phyloP scores from a whole-genome alignment of 352 stramenopile species.

The Pythium brassicae region DNA sequence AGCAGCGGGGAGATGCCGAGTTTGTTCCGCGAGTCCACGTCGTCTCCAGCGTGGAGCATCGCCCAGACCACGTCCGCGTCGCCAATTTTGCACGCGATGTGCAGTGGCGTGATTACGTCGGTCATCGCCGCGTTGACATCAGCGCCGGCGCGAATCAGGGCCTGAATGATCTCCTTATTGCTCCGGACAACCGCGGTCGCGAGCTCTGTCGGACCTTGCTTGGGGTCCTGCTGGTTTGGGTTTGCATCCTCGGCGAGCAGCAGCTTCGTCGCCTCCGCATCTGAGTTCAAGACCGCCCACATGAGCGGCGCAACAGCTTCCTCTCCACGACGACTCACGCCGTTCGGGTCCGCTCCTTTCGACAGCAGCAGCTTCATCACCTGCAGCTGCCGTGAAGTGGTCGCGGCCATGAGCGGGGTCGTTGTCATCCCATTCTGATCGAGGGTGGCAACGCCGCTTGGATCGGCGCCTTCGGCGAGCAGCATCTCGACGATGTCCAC shows the following conservation, averaged over 20 bases:
- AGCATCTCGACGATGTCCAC: too few relatives aligned
- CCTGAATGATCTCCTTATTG: not conserved
- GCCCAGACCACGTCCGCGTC: not conserved
- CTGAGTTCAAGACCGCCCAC: not conserved
- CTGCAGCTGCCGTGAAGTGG: not conserved
- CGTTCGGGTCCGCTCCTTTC: conserved; percentile 1
- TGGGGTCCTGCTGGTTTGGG: not conserved
- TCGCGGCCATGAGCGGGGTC: not conserved
- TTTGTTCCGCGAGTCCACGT: too few relatives aligned
- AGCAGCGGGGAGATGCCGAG: too few relatives aligned
- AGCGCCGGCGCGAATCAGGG: not conserved
- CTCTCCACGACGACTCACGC: not conserved
- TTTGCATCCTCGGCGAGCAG: not conserved
- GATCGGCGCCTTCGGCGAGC: too few relatives aligned
- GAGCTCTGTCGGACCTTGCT: not conserved
- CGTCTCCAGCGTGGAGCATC: not conserved
- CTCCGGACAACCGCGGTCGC: not conserved
- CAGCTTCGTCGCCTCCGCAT: not conserved
- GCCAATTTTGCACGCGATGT: not conserved
- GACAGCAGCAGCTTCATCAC: not conserved
- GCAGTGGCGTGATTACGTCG: not conserved
- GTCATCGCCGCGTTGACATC: not conserved
- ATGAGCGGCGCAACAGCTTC: not conserved
- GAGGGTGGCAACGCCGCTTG: not conserved
- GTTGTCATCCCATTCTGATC: not conserved